phyloP scores from a whole-genome alignment of 345 rosid species.

The Linum tenue region DNA sequence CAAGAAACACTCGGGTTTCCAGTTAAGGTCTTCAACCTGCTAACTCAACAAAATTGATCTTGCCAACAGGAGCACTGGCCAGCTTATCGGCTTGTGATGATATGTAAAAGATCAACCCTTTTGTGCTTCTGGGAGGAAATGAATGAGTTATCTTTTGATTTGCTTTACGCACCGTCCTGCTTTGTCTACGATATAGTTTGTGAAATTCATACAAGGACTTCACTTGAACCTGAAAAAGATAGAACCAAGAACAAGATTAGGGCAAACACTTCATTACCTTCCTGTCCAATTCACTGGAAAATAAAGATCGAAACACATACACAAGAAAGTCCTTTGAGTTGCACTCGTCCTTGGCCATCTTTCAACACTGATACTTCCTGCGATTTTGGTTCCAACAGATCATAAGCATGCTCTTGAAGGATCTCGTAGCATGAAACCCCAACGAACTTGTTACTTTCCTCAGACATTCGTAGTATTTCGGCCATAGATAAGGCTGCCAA shows the following conservation, averaged over 20 bases:
- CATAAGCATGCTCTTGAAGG: slow-evolving; percentile 41
- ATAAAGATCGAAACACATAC: slow-evolving; percentile 24
- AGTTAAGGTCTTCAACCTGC: slow-evolving; percentile 35
- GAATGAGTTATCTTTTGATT: slow-evolving; percentile 26
- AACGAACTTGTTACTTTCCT: slow-evolving; percentile 27
- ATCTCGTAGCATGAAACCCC: slow-evolving; percentile 44
- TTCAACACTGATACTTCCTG: slow-evolving; percentile 32
- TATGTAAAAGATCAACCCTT: slow-evolving; percentile 48
- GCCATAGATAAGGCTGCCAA: slow-evolving; percentile 33
- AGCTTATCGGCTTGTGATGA: slow-evolving; percentile 11
- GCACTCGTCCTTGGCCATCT: slow-evolving; percentile 49
- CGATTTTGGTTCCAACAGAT: slow-evolving; percentile 39
- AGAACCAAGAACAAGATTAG: slow-evolving; percentile 6
- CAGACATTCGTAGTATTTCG: slow-evolving; percentile 39
- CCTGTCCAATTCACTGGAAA: neutral
- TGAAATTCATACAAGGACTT: slow-evolving; percentile 45
- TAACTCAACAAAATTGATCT: slow-evolving; percentile 65
- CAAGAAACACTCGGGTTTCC: neutral
- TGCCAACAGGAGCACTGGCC: slow-evolving; percentile 26
- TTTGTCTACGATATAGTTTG: slow-evolving; percentile 27
- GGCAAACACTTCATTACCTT: neutral
- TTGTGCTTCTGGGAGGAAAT: slow-evolving; percentile 35
- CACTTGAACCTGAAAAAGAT: slow-evolving; percentile 37
- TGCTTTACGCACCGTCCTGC: slow-evolving; percentile 19
- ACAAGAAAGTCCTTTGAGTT: slow-evolving; percentile 72